Base-by-base conservation (phyloP, 805 yeast species). In the Hanseniaspora pseudoguilliermondii region DNA sequence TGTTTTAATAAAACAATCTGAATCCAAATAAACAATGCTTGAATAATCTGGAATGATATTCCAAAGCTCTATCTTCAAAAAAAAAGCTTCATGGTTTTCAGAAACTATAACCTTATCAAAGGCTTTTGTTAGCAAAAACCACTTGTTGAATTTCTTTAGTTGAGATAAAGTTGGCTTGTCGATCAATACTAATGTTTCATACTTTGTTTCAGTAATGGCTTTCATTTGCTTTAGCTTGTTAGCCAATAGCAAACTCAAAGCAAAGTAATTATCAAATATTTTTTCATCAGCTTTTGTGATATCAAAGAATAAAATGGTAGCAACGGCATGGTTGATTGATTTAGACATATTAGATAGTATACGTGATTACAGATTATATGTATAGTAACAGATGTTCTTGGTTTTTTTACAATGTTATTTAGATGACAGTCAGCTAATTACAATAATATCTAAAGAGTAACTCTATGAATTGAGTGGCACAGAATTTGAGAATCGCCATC, bases 11-110 rank as follows among this genome's bases (percentile, higher is more conserved):
- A 81, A 65, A 3, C 85, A 73, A 66, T 84, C 93, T 2, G 81
- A 72, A 66, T 84, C 93, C 57, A 84, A 64, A 64, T 82, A 84
- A 18, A 83, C 64, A 0, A 84, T 65, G 52, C 71, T 73, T 13
- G 76, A 77, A 62, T 62, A 73, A 46, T 68, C 66, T 5, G 21
- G 1, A 11, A 64, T 62, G 53, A 78, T 67, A 36, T 71, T 68
- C 78, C 83, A 80, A 13, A 27, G 35, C 79, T 62, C 52, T 1
- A 53, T 36, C 16, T 53, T 53, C 18, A 49, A 32, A 15, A 44
- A 44, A 20, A 27, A 47, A 20, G 25, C 39, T 23, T 46, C 36
- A 21, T 57, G 46, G 11, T n/a, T 29, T 2, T 41, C 46, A 20
- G 49, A 32, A 18, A 47, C 21, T 9, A 44, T 23, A 16, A 38